Evolutionary conservation across 1,139 yeast genomes (phyloP).

Genomic region (Meyerozyma carpophila): DNA sequence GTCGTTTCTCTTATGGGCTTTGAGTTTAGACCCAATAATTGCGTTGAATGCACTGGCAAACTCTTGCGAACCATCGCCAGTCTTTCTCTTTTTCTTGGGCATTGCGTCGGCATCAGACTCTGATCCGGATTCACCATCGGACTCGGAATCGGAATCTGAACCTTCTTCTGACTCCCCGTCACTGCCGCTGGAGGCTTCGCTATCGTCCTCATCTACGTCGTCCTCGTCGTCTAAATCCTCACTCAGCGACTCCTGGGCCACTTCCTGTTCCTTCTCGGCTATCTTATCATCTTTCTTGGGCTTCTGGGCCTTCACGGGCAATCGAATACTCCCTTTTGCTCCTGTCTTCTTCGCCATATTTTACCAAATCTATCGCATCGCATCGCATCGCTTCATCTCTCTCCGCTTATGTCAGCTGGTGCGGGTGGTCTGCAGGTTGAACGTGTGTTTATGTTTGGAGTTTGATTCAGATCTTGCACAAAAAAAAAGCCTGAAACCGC

Average conservation of each 20-base stretch:
- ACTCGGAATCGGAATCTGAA: constrained; percentile 15
- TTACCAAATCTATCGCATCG: neutral
- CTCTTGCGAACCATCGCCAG: constrained; percentile 63
- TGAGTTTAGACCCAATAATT: constrained; percentile 76
- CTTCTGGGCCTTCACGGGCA: neutral
- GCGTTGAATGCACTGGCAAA: constrained; percentile 84
- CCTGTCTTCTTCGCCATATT: neutral
- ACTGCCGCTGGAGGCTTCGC: constrained; percentile 7
- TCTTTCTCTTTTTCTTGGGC: constrained; percentile 49
- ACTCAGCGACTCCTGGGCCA: constrained; percentile 7
- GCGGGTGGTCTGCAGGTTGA: neutral
- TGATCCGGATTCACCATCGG: constrained; percentile 24
- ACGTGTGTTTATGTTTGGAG: neutral
- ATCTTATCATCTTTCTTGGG: neutral
- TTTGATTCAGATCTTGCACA: neutral
- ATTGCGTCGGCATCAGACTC: constrained; percentile 10
- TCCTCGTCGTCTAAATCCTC: constrained; percentile 10
- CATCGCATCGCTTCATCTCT: neutral
- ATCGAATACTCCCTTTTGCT: neutral
- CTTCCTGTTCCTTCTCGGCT: constrained; percentile 4
- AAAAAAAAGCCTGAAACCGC: neutral
- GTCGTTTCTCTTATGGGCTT: constrained; percentile 81
- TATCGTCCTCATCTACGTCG: neutral
- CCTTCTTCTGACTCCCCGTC: constrained; percentile 21
- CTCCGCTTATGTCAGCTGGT: neutral